phyloP scores from a whole-genome alignment of 176 grass and related monocot species.

The Canna indica region DNA sequence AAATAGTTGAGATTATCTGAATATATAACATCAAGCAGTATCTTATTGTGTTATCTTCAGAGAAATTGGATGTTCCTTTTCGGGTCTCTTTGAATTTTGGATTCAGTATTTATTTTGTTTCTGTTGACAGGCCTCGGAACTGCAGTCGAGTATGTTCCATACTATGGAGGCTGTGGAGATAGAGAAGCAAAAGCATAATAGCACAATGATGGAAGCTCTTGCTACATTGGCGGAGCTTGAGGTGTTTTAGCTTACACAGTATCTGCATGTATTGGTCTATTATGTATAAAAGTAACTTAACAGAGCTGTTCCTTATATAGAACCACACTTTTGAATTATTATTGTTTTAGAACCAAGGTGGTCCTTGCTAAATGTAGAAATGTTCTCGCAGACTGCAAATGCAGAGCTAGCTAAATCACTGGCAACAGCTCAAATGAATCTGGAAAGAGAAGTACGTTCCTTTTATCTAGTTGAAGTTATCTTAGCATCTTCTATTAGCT shows the following conservation, averaged over 20 bases:
- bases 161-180: slow-evolving; percentile 84
- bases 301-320: not conserved
- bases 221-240: slow-evolving; percentile 64
- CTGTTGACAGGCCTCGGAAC: slow-evolving; percentile 66
- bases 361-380: slow-evolving; percentile 3
- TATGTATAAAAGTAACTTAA: not conserved
- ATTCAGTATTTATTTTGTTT: slow-evolving; percentile 11
- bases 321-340: slow-evolving; percentile 4
- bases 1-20: not conserved
- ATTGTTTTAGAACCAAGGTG: not conserved
- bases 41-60: not conserved
- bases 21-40: not conserved
- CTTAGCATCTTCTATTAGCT: not conserved
- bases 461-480: slow-evolving; percentile 15
- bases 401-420: slow-evolving; percentile 77
- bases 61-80: not conserved
- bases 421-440: slow-evolving; percentile 65
- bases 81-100: not conserved
- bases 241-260: slow-evolving; percentile 28
- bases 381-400: slow-evolving; percentile 49
- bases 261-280: not conserved
- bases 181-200: slow-evolving; percentile 75
- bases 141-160: slow-evolving; percentile 91
- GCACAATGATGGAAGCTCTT: slow-evolving; percentile 95
- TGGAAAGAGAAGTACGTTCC: slow-evolving; percentile 67